phyloP scores from a whole-genome alignment of 202 grass and related monocot genomes.

The Zoysia matrella region DNA sequence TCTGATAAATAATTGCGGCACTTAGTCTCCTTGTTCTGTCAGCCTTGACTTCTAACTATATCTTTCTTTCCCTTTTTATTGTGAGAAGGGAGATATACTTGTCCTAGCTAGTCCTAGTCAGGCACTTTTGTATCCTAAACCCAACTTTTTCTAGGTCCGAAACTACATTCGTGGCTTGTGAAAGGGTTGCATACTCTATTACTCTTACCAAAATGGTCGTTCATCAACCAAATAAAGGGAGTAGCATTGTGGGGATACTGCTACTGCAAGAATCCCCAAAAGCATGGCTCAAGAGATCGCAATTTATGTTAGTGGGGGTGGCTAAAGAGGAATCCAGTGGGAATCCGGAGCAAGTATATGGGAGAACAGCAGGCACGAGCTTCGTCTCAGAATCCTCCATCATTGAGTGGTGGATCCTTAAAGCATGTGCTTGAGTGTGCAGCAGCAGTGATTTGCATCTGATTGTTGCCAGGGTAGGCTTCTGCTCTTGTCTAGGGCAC shows the following conservation, averaged over 20 bases:
- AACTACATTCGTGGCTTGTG: slow-evolving; percentile 29
- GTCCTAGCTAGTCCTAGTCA: no score
- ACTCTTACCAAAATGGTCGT: slow-evolving; percentile 33
- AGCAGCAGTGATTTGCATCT: slow-evolving; percentile 49
- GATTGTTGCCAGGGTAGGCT: slow-evolving; percentile 43
- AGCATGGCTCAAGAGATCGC: slow-evolving; percentile 46
- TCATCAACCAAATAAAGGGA: slow-evolving; percentile 48
- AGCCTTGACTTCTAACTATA: no score
- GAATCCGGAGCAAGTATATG: slow-evolving; percentile 55
- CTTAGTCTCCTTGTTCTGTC: no score
- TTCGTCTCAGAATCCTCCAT: slow-evolving; percentile 41
- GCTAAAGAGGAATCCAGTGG: slow-evolving; percentile 49
- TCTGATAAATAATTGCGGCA: no score
- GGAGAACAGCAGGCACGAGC: slow-evolving; percentile 45
- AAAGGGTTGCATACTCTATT: slow-evolving; percentile 25
- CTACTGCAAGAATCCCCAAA: slow-evolving; percentile 57
- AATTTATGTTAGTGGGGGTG: slow-evolving; percentile 46
- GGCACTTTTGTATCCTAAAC: no score
- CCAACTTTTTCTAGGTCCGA: not conserved
- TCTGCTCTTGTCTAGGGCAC: slow-evolving; percentile 56
- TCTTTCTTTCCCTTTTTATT: no score
- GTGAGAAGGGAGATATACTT: no score
- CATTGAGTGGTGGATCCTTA: slow-evolving; percentile 61
- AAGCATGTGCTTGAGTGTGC: slow-evolving; percentile 47
- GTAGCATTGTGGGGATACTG: slow-evolving; percentile 29